phyloP scores from a whole-genome alignment of 768 basidiomycete species.

The Mycena crocata region DNA sequence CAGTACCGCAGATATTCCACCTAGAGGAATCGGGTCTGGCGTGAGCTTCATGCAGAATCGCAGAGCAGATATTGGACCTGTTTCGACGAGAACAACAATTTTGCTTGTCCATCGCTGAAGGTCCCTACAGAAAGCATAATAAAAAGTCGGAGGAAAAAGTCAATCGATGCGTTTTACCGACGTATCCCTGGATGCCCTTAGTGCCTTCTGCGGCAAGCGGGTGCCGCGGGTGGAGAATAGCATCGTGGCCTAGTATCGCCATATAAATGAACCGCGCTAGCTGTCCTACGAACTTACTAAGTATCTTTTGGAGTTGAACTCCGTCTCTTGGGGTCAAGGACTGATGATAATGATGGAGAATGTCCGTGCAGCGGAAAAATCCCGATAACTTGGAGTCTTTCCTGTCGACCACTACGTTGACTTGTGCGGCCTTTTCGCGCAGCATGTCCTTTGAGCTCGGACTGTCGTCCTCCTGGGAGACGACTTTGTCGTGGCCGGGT shows the following conservation, averaged over 20 bases:
- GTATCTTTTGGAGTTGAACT: slow-evolving; percentile 29
- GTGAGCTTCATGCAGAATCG: too few relatives aligned
- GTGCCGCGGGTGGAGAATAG: slow-evolving; percentile 36
- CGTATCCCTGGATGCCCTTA: slow-evolving; percentile 26
- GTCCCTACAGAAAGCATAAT: slow-evolving; percentile 49
- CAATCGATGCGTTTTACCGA: slow-evolving; percentile 19
- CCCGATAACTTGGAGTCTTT: slow-evolving; percentile 9
- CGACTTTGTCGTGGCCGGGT: too few relatives aligned
- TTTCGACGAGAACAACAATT: slow-evolving; percentile 69
- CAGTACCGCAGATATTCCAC: slow-evolving; percentile 73
- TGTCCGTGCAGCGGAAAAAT: slow-evolving; percentile 23
- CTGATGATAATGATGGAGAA: slow-evolving; percentile 21
- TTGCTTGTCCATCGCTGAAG: slow-evolving; percentile 63
- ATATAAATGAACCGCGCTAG: neutral
- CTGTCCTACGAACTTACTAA: slow-evolving; percentile 16
- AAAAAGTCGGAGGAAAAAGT: neutral
- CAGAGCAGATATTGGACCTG: slow-evolving; percentile 71
- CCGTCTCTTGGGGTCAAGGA: slow-evolving; percentile 23
- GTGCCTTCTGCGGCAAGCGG: slow-evolving; percentile 28
- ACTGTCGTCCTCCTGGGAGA: too few relatives aligned
- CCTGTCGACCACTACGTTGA: too few relatives aligned
- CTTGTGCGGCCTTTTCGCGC: too few relatives aligned
- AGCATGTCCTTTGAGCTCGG: too few relatives aligned
- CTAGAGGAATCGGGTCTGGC: too few relatives aligned
- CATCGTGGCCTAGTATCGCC: slow-evolving; percentile 17